Percentiles rank a stretch among this genome's conserved stretches.
Evolutionary conservation across 176 grass and related monocot species (phyloP).

Genomic region (Eragrostis nindensis): DNA sequence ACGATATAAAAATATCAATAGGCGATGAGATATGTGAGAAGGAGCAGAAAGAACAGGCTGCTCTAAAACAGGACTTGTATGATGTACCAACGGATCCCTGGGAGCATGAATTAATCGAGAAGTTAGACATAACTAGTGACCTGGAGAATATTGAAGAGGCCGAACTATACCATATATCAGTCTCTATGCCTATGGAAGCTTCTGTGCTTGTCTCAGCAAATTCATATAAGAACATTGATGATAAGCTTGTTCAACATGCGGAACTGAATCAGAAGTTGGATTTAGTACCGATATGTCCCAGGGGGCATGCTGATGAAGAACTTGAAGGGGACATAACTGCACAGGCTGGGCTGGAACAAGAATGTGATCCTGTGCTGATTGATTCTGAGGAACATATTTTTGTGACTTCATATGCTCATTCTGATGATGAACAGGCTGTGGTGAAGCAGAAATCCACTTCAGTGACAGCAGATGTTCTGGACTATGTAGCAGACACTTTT

Average conservation of each 20-base stretch:
- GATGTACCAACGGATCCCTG: background rate
- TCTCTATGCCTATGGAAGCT: conserved; percentile 15
- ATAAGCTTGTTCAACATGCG: background rate
- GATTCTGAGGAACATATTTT: conserved; percentile 35
- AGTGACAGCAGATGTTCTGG: conserved; percentile 6
- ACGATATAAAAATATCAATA: conserved; percentile 48
- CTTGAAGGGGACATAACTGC: conserved; percentile 36
- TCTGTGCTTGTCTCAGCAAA: background rate
- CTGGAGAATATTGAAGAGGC: conserved; percentile 24
- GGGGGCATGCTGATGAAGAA: conserved; percentile 44
- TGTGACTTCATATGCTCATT: conserved; percentile 28
- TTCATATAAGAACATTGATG: conserved; percentile 9
- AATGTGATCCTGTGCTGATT: conserved; percentile 20
- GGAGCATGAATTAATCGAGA: conserved; percentile 45
- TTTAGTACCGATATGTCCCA: background rate
- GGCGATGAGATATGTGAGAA: conserved; percentile 61
- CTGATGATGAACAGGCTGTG: conserved; percentile 34
- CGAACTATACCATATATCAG: conserved; percentile 13
- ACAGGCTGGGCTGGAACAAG: conserved; percentile 42
- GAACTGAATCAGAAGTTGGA: conserved; percentile 29
- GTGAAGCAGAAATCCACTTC: conserved; percentile 23
- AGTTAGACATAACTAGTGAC: conserved; percentile 30
- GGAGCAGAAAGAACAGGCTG: conserved; percentile 38
- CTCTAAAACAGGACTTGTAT: conserved; percentile 27
- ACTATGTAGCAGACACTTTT: conserved; percentile 20